phyloP scores from a whole-genome alignment of 2,329 filamentous ascomycete genomes.

The Cadophora sp. region DNA sequence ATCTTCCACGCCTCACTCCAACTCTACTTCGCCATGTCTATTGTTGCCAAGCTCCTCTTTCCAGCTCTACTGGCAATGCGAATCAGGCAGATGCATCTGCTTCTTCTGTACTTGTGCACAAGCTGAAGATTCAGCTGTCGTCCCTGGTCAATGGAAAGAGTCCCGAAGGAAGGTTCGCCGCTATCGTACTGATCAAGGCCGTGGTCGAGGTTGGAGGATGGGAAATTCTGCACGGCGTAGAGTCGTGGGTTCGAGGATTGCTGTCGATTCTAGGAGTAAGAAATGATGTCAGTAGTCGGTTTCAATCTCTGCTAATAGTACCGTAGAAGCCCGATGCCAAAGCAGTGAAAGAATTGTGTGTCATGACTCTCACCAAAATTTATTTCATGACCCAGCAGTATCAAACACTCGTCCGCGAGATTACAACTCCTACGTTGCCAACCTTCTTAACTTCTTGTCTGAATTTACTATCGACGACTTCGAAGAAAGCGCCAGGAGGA shows the following conservation, averaged over 20 bases:
- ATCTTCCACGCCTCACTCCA: slow-evolving; percentile 77
- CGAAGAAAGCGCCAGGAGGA: slow-evolving; percentile 49
- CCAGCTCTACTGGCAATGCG: slow-evolving; percentile 64
- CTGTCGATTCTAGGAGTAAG: slow-evolving; percentile 74
- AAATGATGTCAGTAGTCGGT: background rate
- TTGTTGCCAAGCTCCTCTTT: slow-evolving; percentile 66
- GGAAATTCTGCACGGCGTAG: slow-evolving; percentile 76
- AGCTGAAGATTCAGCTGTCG: slow-evolving; percentile 78
- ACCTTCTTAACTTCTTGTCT: slow-evolving; percentile 77
- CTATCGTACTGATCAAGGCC: slow-evolving; percentile 79
- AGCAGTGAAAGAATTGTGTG: slow-evolving; percentile 75
- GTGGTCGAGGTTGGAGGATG: slow-evolving; percentile 83
- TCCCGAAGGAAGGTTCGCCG: slow-evolving; percentile 77
- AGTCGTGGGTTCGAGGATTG: slow-evolving; percentile 79
- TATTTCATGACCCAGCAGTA: slow-evolving; percentile 84
- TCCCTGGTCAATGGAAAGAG: slow-evolving; percentile 80
- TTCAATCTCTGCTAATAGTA: slow-evolving; percentile 24
- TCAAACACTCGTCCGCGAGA: slow-evolving; percentile 83
- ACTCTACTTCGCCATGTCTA: slow-evolving; percentile 68
- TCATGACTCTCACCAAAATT: slow-evolving; percentile 82
- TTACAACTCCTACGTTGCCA: slow-evolving; percentile 82
- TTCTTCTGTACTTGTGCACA: slow-evolving; percentile 75
- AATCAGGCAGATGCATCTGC: slow-evolving; percentile 69
- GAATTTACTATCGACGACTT: slow-evolving; percentile 61
- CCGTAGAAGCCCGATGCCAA: slow-evolving; percentile 76